Evolutionary conservation across 371 early-diverging fungal species (phyloP).

Genomic region (Apophysomyces variabilis): DNA sequence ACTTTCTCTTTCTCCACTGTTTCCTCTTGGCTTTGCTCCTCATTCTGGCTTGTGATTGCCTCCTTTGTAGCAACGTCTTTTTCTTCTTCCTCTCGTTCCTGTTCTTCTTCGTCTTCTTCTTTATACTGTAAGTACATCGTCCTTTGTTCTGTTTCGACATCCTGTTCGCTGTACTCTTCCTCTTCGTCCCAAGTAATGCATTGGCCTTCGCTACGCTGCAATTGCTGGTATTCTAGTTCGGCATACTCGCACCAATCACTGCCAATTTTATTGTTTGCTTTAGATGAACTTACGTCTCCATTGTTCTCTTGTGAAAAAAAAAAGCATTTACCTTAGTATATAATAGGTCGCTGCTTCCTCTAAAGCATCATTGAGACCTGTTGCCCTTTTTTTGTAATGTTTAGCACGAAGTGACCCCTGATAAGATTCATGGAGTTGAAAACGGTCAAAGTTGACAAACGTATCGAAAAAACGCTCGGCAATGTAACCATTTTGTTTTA

Average conservation of each 20-base stretch:
- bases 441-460: constrained; percentile 48
- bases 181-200: constrained; percentile 30
- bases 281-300: background rate
- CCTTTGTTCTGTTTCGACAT: constrained; percentile 11
- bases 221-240: constrained; percentile 41
- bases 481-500: constrained; percentile 45
- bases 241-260: constrained; percentile 50
- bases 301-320: background rate
- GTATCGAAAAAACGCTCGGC: constrained; percentile 59
- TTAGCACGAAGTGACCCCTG: constrained; percentile 42
- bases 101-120: background rate
- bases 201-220: constrained; percentile 31
- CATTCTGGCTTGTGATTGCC: background rate
- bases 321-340: constrained; percentile 27
- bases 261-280: background rate
- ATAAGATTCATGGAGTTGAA: constrained; percentile 50
- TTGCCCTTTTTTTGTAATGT: constrained; percentile 26
- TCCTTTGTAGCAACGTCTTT: background rate
- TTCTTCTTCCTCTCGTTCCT: constrained; percentile 6
- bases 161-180: constrained; percentile 19
- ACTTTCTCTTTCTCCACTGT: constrained; percentile 3
- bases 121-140: background rate
- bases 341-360: constrained; percentile 28
- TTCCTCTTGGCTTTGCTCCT: background rate
- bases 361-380: constrained; percentile 12